Evolutionary conservation across 2,329 filamentous ascomycete genomes (phyloP), one percentile per base, ranked within the genome.

Genomic region (Chaetothyriales sp.): DNA sequence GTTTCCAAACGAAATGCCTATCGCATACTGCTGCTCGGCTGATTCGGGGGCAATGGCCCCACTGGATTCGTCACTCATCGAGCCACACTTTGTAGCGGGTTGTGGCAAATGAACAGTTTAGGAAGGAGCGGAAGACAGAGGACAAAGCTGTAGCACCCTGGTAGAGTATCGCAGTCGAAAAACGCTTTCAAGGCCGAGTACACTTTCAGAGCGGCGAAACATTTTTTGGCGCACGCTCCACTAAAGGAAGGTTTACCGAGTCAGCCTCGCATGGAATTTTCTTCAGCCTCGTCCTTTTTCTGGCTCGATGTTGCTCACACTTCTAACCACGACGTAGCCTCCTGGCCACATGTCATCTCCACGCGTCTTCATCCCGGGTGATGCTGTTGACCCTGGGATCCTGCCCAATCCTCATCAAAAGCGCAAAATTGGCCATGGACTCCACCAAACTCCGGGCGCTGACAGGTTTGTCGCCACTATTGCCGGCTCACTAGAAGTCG

Each of bases 1-100:
- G 75, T 96, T 98, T 72, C 92, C 92, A 75, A 96, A 95, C 60
- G 89, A 85, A 66, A 98, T 88, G 68, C 92, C 92, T 71, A 98
- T 96, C 66, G 84, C 86, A 63, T 76, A 75, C 62, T 77, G 71
- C 68, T 77, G 71, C 68, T 77, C 73, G 32, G 64, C 57, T 26
- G 61, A 46, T 55, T 66, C 62, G 64, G 68, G 64, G 66, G 67
- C 61, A 9, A 43, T 28, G 63, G 67, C 64, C 67, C 70, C 66
- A 72, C 75, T 69, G 62, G 72, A 66, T 68, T 76, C 73, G 73
- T 79, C 66, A 63, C 67, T 71, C 71, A 73, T 73, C 50, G 47
- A 39, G 49, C 10, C 32, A 15, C 32, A 39, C 32, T 39, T 12
- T 39, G 10, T 10, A 39, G 32, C 12, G 15, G 1, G 9, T 15